Base-by-base conservation (phyloP, 2,329 filamentous ascomycete species). In the Grosmannia serpens region DNA sequence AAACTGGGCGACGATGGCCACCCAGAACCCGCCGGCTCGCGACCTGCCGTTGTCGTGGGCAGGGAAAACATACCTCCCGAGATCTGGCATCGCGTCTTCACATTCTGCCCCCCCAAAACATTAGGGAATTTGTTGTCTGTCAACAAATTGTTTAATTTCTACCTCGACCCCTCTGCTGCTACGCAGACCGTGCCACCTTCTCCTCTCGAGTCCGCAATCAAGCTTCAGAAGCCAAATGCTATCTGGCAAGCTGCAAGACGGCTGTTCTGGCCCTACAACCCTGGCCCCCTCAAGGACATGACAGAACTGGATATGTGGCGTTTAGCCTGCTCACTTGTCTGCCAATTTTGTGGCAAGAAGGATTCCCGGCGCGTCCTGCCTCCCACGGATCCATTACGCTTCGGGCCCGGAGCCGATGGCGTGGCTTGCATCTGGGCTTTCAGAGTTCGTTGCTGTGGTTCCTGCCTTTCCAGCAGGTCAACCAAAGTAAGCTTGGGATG, bases 261-360 rank as follows among this genome's bases (percentile, higher is more conserved):
- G 65, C 71, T 74, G 24, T 85, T 82, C 69, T 81, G 82, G 73
- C 82, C 82, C 29, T 79, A 79, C 63, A 82, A 91, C 74, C 89
- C 89, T 53, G 77, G 78, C 58, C 88, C 88, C 31, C 75, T 92
- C 55, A 73, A 75, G 56, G 79, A 77, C 59, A 81, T 79, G 67
- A 81, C 81, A 49, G 89, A 94, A 70, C 74, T 88, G 63, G 81
- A 86, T 49, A 91, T 91, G 87, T 90, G 89, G 81, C 81, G 80
- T 66, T 74, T 94, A 55, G 76, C 83, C 41, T 84, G 82, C 69
- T 79, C 81, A 53, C 74, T 67, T 33, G 71, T 68, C 58, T 95
- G 89, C 69, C 84, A 91, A 66, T 82, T 85, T 64, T 94, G 89
- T 70, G 74, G 72, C 57, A 81, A 75, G 61, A 65, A 63, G 55